Conservation (phyloP, 768 basidiomycete genomes). For the Suillus brevipes region DNA sequence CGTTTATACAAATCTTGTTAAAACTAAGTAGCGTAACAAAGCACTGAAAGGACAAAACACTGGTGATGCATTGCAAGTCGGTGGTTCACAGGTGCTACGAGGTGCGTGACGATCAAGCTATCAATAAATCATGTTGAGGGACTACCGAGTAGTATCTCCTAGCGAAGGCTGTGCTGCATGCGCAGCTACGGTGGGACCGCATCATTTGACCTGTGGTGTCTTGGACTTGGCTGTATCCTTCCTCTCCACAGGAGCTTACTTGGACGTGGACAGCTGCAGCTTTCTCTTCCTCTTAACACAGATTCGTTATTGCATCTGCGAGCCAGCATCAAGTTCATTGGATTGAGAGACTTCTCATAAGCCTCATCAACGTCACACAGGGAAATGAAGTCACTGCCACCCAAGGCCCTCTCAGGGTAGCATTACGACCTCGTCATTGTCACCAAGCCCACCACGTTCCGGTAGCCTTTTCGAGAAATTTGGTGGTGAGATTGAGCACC, state of each 20-base stretch:
- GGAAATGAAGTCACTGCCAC: too few relatives aligned
- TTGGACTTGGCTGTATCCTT: background rate
- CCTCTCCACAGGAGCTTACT: background rate
- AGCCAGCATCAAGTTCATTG: too few relatives aligned
- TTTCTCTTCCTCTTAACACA: too few relatives aligned
- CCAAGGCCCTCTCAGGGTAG: too few relatives aligned
- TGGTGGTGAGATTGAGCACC: too few relatives aligned
- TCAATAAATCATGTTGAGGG: background rate
- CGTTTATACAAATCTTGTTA: background rate
- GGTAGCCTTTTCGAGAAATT: too few relatives aligned
- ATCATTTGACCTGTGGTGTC: background rate
- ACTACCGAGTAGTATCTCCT: background rate
- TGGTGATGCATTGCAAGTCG: background rate
- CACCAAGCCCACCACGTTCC: too few relatives aligned
- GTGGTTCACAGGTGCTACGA: background rate
- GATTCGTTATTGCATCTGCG: too few relatives aligned
- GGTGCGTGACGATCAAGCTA: background rate
- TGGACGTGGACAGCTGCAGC: too few relatives aligned
- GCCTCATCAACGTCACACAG: too few relatives aligned
- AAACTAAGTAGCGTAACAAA: background rate
- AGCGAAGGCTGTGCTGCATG: background rate
- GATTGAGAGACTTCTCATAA: too few relatives aligned
- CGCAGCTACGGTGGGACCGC: background rate
- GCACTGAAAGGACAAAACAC: background rate
- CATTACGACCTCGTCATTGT: too few relatives aligned